Evolutionary conservation across 495 filamentous ascomycete species (phyloP).

Genomic region (Aspergillus saccharolyticus): DNA sequence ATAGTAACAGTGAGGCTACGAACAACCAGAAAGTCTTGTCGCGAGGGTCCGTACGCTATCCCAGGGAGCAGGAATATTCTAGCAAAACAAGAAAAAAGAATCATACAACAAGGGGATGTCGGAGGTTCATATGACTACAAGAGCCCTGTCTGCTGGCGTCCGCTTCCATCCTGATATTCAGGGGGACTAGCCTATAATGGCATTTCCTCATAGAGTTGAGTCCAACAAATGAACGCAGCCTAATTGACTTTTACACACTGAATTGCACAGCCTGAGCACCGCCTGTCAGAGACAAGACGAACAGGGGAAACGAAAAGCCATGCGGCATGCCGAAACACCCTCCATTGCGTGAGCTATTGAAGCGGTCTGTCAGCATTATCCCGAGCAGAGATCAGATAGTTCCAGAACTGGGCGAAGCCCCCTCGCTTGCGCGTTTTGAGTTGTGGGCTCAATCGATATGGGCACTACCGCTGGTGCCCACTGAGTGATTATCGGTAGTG

Average conservation of each 20-base stretch:
- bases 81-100: not conserved
- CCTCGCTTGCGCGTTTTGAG: not conserved
- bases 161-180: not conserved
- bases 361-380: not conserved
- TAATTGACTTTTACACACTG: not conserved
- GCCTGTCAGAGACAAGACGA: not conserved
- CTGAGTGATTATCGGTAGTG: no score
- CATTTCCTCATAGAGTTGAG: not conserved
- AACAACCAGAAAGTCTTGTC: not conserved
- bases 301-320: not conserved
- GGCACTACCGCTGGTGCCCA: no score
- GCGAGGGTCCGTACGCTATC: not conserved
- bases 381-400: not conserved
- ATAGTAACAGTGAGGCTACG: not conserved
- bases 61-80: not conserved
- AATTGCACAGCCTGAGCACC: not conserved
- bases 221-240: not conserved
- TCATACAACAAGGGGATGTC: not conserved
- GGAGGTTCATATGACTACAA: not conserved
- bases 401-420: not conserved
- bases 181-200: not conserved
- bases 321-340: not conserved
- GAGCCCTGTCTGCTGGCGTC: not conserved
- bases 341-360: not conserved
- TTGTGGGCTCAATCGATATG: not conserved